Evolutionary conservation across 169 alveolate genomes (phyloP).

Genomic region (Plasmodium inui): DNA sequence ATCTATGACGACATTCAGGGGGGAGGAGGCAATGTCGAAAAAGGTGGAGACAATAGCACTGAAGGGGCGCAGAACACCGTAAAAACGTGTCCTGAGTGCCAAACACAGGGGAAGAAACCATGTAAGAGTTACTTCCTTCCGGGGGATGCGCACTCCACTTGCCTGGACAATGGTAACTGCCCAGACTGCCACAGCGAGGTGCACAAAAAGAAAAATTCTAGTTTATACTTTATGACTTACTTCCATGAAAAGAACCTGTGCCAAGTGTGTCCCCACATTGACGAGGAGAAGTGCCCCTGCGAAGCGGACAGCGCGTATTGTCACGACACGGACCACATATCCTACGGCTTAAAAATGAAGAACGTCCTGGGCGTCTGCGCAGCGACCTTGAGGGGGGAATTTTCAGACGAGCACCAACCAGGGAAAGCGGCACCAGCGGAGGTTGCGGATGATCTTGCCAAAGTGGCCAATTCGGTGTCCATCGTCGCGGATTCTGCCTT

Average conservation of each 20-base stretch:
- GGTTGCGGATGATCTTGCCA: not conserved
- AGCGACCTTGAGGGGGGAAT: not conserved
- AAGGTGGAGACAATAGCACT: not conserved
- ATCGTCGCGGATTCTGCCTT: not conserved
- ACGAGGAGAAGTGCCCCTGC: slow-evolving; percentile 19
- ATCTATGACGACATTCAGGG: not conserved
- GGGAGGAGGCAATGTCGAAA: not conserved
- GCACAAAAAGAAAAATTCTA: slow-evolving; percentile 36
- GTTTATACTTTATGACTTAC: slow-evolving; percentile 10
- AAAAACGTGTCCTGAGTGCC: slow-evolving; percentile 15
- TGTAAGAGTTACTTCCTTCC: slow-evolving; percentile 13
- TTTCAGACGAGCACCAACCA: not conserved
- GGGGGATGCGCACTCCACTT: not conserved
- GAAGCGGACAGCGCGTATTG: slow-evolving; percentile 15
- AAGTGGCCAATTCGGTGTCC: not conserved
- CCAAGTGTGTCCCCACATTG: slow-evolving; percentile 11
- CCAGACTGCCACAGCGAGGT: slow-evolving; percentile 34
- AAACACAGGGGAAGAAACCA: not conserved
- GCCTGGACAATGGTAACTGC: not conserved
- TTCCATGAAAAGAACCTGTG: slow-evolving; percentile 28
- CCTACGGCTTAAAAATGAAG: slow-evolving; percentile 5
- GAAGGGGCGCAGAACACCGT: not conserved
- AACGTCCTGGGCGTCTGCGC: not conserved
- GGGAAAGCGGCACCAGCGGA: not conserved
- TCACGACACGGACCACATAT: slow-evolving; percentile 46